A percentile compares a stretch with the other conserved stretches of the same genome.
Conservation (phyloP, 2,329 filamentous ascomycete genomes). For the Metarhizium guizhouense region DNA sequence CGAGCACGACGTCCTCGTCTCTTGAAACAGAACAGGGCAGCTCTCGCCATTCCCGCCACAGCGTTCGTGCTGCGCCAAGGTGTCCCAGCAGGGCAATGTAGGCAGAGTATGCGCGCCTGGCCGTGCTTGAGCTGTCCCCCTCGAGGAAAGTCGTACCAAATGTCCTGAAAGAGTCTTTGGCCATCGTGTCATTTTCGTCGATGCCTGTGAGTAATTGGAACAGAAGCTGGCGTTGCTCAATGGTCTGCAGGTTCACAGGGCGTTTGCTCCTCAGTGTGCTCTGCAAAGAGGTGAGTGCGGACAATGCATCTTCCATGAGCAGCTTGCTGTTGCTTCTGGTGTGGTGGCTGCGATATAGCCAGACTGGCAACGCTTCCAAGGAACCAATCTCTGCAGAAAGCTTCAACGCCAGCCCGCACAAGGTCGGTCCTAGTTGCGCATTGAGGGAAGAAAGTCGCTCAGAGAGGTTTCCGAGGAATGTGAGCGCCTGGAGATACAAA, state of each 20-base stretch:
- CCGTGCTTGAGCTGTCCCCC: neutral
- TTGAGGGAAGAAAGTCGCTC: conserved; percentile 20
- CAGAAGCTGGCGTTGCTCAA: conserved; percentile 15
- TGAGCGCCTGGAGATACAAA: conserved; percentile 16
- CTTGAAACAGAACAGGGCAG: conserved; percentile 1
- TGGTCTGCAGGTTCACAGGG: neutral
- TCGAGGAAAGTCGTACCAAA: conserved; percentile 10
- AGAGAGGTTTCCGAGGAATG: conserved; percentile 32
- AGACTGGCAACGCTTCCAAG: conserved; percentile 14
- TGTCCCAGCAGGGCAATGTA: conserved; percentile 21
- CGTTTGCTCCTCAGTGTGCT: neutral
- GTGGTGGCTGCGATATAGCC: conserved; percentile 15
- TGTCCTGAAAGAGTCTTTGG: conserved; percentile 16
- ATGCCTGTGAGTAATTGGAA: conserved; percentile 21
- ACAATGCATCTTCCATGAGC: conserved; percentile 13
- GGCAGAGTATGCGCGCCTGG: conserved; percentile 11
- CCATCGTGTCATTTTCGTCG: conserved; percentile 12
- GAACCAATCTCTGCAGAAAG: conserved; percentile 20
- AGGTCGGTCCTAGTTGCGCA: conserved; percentile 14
- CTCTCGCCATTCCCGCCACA: conserved; percentile 21
- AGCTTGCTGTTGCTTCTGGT: neutral
- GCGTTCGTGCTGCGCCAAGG: conserved; percentile 20
- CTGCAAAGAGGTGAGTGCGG: conserved; percentile 12
- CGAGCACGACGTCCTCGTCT: neutral
- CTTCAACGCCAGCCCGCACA: conserved; percentile 22